Base-by-base conservation (phyloP, 2,329 filamentous ascomycete species). In the Alternaria tenuissima region DNA sequence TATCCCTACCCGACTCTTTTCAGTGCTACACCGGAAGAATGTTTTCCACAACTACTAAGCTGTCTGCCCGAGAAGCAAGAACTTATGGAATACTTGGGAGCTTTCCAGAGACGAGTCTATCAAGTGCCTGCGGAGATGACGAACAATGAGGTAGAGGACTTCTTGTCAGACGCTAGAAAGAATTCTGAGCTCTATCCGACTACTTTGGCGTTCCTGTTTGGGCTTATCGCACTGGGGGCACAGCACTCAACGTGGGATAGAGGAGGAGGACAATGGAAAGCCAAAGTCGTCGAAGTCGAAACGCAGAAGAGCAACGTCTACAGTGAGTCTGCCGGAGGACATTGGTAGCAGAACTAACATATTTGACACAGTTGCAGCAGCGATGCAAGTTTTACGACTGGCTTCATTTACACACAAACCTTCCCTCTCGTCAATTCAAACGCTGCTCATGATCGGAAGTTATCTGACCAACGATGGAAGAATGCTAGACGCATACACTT, bases 391-490 rank as follows among this genome's bases (percentile, higher is more conserved):
- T n/a, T 71, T 85, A 18, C 79, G 82, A 5, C 70, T 82, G 49
- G 78, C 80, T 9, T 82, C 82, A 0, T 85, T 82, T 68, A 80
- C 82, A 77, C 82, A 80, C 61, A 79, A 78, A 32, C 82, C 83
- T 0, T 83, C 81, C 3, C 69, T 84, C 1, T 72, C 82, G 2
- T 77, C 75, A 6, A 80, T 84, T 7, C 79, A 85, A 63, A 76
- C 81, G 5, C 71, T 84, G 26, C 75, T 83, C 28, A 81, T 84
- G 79, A 79, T 84, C 18, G 81, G 81, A 5, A 80, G 81, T 0
- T 84, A 83, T 52, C 69, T 84, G 1, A 83, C 81, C 8, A 83
- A 84, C 62, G 82, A 77, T 56, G 82, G 82, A 24, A 79, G 81
- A 7, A 83, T 83, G 52, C 69, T 84, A 4, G 82, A 84, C 69